Conservation (phyloP, 2,329 filamentous ascomycete genomes). For the Graphilbum ipis-grandicollis region DNA sequence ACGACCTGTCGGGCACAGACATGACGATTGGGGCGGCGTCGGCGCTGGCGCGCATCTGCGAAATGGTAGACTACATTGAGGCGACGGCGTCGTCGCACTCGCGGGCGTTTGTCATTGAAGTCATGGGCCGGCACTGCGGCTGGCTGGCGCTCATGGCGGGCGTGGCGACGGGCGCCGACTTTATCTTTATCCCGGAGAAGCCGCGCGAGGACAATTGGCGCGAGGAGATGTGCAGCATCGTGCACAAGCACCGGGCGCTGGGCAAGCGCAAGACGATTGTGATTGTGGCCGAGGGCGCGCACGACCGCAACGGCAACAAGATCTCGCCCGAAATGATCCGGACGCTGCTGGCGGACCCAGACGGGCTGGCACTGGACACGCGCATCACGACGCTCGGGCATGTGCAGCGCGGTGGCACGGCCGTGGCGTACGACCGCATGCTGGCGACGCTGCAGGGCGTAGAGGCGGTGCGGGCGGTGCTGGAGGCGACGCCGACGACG, state of each 20-base stretch:
- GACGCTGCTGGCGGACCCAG: slow-evolving; percentile 62
- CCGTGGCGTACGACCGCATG: slow-evolving; percentile 89
- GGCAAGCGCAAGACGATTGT: slow-evolving; percentile 98
- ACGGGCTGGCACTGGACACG: slow-evolving; percentile 67
- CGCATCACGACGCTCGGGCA: slow-evolving; percentile 90
- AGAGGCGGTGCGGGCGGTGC: slow-evolving; percentile 79
- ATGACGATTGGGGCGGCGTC: slow-evolving; percentile 96
- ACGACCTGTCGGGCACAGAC: slow-evolving; percentile 92
- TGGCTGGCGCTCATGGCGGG: slow-evolving; percentile 95
- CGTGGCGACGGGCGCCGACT: slow-evolving; percentile 88
- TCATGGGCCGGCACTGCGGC: slow-evolving; percentile 96
- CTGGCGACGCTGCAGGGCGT: slow-evolving; percentile 85
- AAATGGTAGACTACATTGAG: slow-evolving; percentile 93
- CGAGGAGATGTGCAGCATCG: slow-evolving; percentile 67
- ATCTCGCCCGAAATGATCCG: slow-evolving; percentile 73
- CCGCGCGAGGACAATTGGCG: slow-evolving; percentile 79
- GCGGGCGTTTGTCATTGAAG: slow-evolving; percentile 90
- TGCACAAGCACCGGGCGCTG: slow-evolving; percentile 66
- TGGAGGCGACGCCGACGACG: slow-evolving; percentile 75
- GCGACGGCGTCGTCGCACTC: slow-evolving; percentile 90
- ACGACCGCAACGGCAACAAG: slow-evolving; percentile 67
- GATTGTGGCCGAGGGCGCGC: slow-evolving; percentile 89
- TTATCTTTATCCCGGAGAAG: slow-evolving; percentile 91
- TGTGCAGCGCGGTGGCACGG: slow-evolving; percentile 86
- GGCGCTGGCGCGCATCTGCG: slow-evolving; percentile 79